Evolutionary conservation across 164 flowering plant species (phyloP), one percentile per base, ranked within the genome.

Genomic region (Litsea cubeba): DNA sequence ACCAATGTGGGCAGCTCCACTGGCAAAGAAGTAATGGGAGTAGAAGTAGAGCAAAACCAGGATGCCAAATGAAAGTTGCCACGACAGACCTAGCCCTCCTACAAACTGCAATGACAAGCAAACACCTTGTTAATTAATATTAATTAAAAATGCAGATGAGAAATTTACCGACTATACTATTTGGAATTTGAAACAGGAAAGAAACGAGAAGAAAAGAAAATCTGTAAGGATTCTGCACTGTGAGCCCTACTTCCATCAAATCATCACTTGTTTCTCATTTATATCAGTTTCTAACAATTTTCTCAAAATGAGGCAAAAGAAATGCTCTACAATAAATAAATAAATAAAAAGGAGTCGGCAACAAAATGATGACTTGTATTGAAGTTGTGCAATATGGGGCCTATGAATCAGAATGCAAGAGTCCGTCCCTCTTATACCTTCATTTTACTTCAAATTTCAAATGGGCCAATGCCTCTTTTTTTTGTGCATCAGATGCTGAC

Each of bases 1-100:
- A 65, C 98, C 98, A 26, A 94, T 91, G 72, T 94, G 97, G 70
- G 97, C 98, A 22, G 98, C 97, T 30, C 97, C 97, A 79, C 97
- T 94, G 0, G 98, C 98, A 65, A 94, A 94, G 85, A 94, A 92
- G 81, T 92, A 94, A 79, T 94, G 98, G 24, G 95, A 86, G 86
- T 91, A 92, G 91, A 90, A 94, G 80, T 94, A 94, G 72, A 92
- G 94, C 18, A 92, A 87, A 72, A 92, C 91, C 74, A 94, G 85
- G 75, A 94, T 91, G 76, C 97, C 95, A 32, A 94, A 94, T 3
- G 98, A 91, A 46, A 78, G 76, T 74, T 92, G 97, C 98, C 97
- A 94, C 69, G 93, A 85, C 64, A 94, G 89, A 71, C 97, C 98
- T 70, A 94, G 82, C 66, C 96, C 98, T 12, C 98, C 98, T 54